phyloP scores from a whole-genome alignment of 2,329 filamentous ascomycete genomes.

The Neopestalotiopsis sp. region DNA sequence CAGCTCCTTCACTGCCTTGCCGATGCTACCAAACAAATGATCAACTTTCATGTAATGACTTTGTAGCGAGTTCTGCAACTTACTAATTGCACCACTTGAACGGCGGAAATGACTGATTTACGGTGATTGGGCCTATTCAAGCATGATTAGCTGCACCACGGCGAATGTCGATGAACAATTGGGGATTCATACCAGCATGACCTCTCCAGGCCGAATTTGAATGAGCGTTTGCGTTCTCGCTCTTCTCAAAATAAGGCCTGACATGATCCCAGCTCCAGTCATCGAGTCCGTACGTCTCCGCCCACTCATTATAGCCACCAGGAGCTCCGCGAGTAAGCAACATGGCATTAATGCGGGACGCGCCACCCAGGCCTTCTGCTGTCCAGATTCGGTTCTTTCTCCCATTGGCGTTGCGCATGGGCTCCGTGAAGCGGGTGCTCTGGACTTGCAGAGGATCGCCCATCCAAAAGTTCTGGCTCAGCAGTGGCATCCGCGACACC shows the following conservation, averaged over 20 bases:
- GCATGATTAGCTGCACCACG: not conserved
- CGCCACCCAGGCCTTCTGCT: slow-evolving; percentile 39
- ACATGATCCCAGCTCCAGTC: slow-evolving; percentile 41
- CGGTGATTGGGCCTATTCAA: not conserved
- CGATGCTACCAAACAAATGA: not conserved
- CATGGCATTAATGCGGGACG: slow-evolving; percentile 39
- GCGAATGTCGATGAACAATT: slow-evolving; percentile 29
- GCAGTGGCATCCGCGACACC: slow-evolving; percentile 37
- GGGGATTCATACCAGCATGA: not conserved
- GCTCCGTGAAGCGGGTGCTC: slow-evolving; percentile 32
- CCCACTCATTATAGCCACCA: slow-evolving; percentile 37
- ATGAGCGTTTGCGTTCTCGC: not conserved
- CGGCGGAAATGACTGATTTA: not conserved
- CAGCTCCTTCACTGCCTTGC: slow-evolving; percentile 26
- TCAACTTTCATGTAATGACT: slow-evolving; percentile 29
- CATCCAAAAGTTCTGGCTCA: slow-evolving; percentile 32
- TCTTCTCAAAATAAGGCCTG: slow-evolving; percentile 30
- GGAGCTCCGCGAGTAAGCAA: slow-evolving; percentile 37
- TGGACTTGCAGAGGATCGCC: slow-evolving; percentile 31
- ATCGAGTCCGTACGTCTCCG: slow-evolving; percentile 31
- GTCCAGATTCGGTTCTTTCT: slow-evolving; percentile 28
- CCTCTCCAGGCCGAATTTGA: not conserved
- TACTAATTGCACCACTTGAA: slow-evolving; percentile 3
- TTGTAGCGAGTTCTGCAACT: slow-evolving; percentile 15
- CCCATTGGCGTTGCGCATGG: slow-evolving; percentile 28